phyloP scores from a whole-genome alignment of 805 yeast genomes.

The Schwanniomyces pseudopolymorphus region DNA sequence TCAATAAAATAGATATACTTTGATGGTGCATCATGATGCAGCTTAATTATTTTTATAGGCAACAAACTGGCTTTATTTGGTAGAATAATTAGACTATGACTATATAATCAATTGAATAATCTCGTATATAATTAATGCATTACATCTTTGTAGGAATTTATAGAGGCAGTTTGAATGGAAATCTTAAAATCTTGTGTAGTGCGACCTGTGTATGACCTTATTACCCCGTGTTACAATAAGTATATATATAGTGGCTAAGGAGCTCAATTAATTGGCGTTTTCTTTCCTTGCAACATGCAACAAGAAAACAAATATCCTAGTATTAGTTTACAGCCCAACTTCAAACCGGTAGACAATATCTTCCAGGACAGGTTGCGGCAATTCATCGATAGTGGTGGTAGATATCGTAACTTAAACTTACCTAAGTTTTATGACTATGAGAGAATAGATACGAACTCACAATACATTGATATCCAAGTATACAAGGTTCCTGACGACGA shows the following conservation, averaged over 20 bases:
- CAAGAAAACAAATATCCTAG: constrained; percentile 12
- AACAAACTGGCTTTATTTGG: not conserved
- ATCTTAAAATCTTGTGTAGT: not conserved
- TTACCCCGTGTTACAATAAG: not conserved
- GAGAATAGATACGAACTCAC: constrained; percentile 46
- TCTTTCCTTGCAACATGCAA: not conserved
- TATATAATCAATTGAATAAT: not conserved
- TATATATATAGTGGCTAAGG: not conserved
- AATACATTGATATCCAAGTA: constrained; percentile 55
- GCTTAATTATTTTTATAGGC: too few relatives aligned
- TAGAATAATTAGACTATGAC: not conserved
- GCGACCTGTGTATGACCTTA: constrained; percentile 1
- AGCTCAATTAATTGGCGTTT: not conserved
- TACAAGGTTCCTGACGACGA: constrained; percentile 68
- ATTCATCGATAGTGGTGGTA: constrained; percentile 73
- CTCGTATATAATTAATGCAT: not conserved
- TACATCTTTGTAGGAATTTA: not conserved
- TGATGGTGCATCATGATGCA: not conserved
- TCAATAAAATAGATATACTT: constrained; percentile 14
- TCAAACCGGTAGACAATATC: constrained; percentile 73
- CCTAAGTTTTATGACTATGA: constrained; percentile 76
- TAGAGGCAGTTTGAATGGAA: not conserved
- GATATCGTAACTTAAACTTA: constrained; percentile 66
- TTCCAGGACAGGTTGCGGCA: constrained; percentile 74
- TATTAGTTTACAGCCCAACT: constrained; percentile 51